phyloP scores from a whole-genome alignment of 78 protist genomes.

The Pigoraptor vietnamica region DNA sequence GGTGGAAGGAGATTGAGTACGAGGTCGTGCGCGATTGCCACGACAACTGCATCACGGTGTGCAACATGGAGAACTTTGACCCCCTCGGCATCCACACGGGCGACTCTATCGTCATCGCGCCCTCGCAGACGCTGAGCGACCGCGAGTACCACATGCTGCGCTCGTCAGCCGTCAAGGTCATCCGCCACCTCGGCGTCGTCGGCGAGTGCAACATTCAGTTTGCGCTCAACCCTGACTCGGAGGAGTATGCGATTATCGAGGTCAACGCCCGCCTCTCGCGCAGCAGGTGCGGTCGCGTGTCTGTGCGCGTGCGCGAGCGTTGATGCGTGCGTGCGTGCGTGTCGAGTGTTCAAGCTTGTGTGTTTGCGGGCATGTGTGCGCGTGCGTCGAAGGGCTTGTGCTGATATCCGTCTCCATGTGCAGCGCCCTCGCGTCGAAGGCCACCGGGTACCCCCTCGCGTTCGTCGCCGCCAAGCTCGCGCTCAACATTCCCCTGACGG shows the following conservation, averaged over 20 bases:
- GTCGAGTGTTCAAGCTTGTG: neutral
- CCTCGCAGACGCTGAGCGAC: conserved; percentile 90
- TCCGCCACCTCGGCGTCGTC: conserved; percentile 92
- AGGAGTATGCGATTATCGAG: conserved; percentile 78
- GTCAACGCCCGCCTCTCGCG: conserved; percentile 96
- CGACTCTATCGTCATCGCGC: conserved; percentile 97
- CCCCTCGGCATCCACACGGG: conserved; percentile 98
- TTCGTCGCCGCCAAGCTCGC: conserved; percentile 93
- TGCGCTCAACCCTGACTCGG: conserved; percentile 89
- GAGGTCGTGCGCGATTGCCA: conserved; percentile 94
- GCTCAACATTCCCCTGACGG: conserved; percentile 43
- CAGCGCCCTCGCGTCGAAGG: conserved; percentile 95
- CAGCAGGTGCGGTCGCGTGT: neutral
- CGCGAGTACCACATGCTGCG: conserved; percentile 93
- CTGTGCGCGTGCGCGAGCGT: too few relatives aligned
- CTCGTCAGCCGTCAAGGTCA: conserved; percentile 69
- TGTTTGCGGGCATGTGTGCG: neutral
- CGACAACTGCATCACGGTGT: conserved; percentile 97
- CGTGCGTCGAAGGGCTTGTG: too few relatives aligned
- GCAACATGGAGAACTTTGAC: conserved; percentile 98
- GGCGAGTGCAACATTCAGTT: conserved; percentile 98
- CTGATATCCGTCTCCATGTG: too few relatives aligned
- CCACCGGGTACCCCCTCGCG: conserved; percentile 97
- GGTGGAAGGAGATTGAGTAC: conserved; percentile 98
- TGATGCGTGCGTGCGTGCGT: neutral